phyloP scores from a whole-genome alignment of 129 eudicot species.

The Centrapalus pauciflorus region DNA sequence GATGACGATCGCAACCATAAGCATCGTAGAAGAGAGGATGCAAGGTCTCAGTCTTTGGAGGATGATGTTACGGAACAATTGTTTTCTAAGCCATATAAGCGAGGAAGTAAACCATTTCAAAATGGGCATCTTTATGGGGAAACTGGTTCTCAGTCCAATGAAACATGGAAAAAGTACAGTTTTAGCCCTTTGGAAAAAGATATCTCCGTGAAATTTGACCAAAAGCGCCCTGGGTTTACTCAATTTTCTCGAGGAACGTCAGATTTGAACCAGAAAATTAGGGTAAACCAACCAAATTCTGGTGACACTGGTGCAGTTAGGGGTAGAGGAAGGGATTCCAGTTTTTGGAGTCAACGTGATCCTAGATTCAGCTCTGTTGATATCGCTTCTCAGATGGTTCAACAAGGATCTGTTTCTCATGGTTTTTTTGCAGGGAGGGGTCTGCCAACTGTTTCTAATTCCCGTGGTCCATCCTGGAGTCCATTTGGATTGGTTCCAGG shows the following conservation, averaged over 20 bases:
- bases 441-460: conserved; percentile 63
- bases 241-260: conserved; percentile 47
- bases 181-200: conserved; percentile 35
- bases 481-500: conserved; percentile 81
- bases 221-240: conserved; percentile 46
- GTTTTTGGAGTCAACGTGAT: conserved; percentile 61
- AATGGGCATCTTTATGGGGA: conserved; percentile 57
- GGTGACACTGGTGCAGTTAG: conserved; percentile 62
- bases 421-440: conserved; percentile 75
- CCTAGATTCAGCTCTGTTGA: conserved; percentile 61
- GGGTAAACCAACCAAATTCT: conserved; percentile 36
- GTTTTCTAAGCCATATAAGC: conserved; percentile 54
- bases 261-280: conserved; percentile 50
- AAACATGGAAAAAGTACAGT: conserved; percentile 38
- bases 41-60: conserved; percentile 65
- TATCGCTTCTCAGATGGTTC: conserved; percentile 57
- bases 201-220: conserved; percentile 47
- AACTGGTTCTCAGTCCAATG: conserved; percentile 53
- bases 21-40: conserved; percentile 83
- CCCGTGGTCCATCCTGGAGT: conserved; percentile 68
- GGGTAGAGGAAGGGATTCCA: conserved; percentile 75
- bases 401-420: conserved; percentile 57
- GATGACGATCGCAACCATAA: conserved; percentile 99
- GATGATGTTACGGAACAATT: conserved; percentile 56
- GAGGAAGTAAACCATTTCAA: conserved; percentile 57